These are phyloP conservation scores for Myrmaecium sp. DNA, from an alignment of 2,329 filamentous ascomycete species.

Conservation along the genomic window DNA sequence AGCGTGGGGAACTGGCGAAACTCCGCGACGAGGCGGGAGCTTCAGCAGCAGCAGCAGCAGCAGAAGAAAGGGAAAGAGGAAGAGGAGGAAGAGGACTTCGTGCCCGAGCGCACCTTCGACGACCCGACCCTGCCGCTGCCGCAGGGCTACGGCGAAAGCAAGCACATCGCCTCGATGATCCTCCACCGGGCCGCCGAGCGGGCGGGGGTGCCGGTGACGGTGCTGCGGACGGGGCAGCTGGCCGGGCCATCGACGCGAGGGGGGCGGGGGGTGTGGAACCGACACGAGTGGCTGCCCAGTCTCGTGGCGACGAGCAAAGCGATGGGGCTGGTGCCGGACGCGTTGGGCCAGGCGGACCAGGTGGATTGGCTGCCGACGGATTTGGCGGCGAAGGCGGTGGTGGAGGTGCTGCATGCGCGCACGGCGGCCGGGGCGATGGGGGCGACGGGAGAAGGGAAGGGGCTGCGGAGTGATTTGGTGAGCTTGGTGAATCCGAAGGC, in stretches of 20 bases:
- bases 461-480: too few species aligned
- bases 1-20: slow-evolving; percentile 14
- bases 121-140: slow-evolving; percentile 12
- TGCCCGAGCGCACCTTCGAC: slow-evolving; percentile 16
- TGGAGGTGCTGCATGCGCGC: slow-evolving; percentile 1
- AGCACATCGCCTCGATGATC: slow-evolving; percentile 18
- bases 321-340: slow-evolving; percentile 8
- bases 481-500: slow-evolving; percentile 5
- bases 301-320: slow-evolving; percentile 9
- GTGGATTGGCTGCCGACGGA: slow-evolving; percentile 13
- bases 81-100: slow-evolving; percentile 5
- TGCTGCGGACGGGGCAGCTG: slow-evolving; percentile 15
- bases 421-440: too few species aligned
- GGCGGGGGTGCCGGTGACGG: slow-evolving; percentile 9
- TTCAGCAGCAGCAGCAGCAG: too few species aligned
- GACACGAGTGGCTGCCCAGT: slow-evolving; percentile 13
- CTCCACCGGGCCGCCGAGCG: slow-evolving; percentile 13
- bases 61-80: too few species aligned
- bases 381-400: slow-evolving; percentile 3
- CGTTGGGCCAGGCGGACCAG: slow-evolving; percentile 6
- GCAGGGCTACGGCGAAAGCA: slow-evolving; percentile 23
- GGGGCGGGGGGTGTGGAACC: slow-evolving; percentile 10
- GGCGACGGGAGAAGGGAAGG: too few species aligned
- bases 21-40: too few species aligned
- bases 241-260: slow-evolving; percentile 10